Evolutionary conservation across 192 early-diverging fungal genomes (phyloP), one percentile per base, ranked within the genome.

Genomic region (Thoreauomyces humboldtii): DNA sequence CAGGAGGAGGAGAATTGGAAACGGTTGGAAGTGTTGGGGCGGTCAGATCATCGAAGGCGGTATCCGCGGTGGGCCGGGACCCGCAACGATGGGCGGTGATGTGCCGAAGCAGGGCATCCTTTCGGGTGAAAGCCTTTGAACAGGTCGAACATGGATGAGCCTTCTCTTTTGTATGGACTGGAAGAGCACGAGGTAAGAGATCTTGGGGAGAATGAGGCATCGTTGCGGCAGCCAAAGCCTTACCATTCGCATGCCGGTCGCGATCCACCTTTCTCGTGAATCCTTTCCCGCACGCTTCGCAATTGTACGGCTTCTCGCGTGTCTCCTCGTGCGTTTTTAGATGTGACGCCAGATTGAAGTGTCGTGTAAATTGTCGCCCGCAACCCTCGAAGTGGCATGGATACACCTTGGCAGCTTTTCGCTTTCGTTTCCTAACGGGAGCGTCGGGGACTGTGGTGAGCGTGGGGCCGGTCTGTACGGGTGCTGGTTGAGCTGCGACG

Each of bases 301-400:
- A 90, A 33, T 60, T 63, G 71, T 78, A 87, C 27, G 76, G 75
- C 35, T 81, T 83, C 28, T 82, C 75, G 29, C 88, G 81, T 48
- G 82, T 75, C 12, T 86, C 86, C 68, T 90, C 77, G 53, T 90
- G 88, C 0, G 84, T 90, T 59, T 65, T 66, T 33, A 80, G 65
- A 55, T 90, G 88, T 11, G 81, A 78, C 50, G 86, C 74, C 62
- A 90, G 74, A 61, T 90, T 90, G 62, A 83, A 88, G 46, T 81
- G 79, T 42, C 88, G 76, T 25, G 81, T 80, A 42, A 88, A 90
- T 6, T 74, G 71, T 59, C 79, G 69, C 34, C 68, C 51, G 52
- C 88, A 90, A n/a, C 75, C 74, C 33, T 65, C 67, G 27, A 76
- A 74, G 35, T 73, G 56, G 61, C 86, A 89, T 2, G 59, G 55